Conservation (phyloP, 2,329 filamentous ascomycete species). For the Plenodomus biglobosus region DNA sequence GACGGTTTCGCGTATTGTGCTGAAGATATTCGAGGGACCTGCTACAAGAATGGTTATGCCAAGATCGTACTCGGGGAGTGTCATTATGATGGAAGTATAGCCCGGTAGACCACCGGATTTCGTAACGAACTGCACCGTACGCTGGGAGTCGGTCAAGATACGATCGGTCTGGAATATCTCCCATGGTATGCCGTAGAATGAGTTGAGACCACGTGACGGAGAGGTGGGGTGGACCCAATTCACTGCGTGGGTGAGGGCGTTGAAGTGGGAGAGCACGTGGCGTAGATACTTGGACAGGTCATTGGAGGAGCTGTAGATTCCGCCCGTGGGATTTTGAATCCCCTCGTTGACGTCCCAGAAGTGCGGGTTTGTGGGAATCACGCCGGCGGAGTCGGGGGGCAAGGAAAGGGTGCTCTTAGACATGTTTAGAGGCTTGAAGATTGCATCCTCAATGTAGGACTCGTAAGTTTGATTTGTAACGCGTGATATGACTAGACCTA, state of each 20-base stretch:
- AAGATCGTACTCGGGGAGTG: conserved; percentile 50
- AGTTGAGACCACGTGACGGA: conserved; percentile 38
- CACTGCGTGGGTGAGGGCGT: conserved; percentile 44
- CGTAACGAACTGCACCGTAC: conserved; percentile 49
- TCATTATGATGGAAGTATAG: conserved; percentile 46
- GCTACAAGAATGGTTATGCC: conserved; percentile 47
- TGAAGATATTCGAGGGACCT: conserved; percentile 25
- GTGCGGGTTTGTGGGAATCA: conserved; percentile 40
- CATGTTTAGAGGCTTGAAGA: conserved; percentile 45
- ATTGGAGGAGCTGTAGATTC: conserved; percentile 46
- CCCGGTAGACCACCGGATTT: conserved; percentile 50
- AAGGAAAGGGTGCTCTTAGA: conserved; percentile 27
- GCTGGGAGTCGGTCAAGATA: conserved; percentile 39
- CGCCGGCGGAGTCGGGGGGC: conserved; percentile 42
- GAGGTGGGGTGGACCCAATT: conserved; percentile 51
- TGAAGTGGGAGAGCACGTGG: conserved; percentile 48
- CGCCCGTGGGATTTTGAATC: conserved; percentile 49
- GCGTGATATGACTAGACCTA: conserved; percentile 46
- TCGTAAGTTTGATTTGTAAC: conserved; percentile 42
- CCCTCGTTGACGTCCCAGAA: conserved; percentile 49
- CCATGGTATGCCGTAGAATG: conserved; percentile 53
- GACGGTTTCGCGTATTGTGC: conserved; percentile 33
- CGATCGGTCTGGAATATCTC: conserved; percentile 50
- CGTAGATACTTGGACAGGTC: conserved; percentile 51
- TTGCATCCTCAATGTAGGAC: conserved; percentile 43